A percentile compares a stretch with the other conserved stretches of the same genome.
phyloP scores from a whole-genome alignment of 768 basidiomycete species.

The Lentinula sp. region DNA sequence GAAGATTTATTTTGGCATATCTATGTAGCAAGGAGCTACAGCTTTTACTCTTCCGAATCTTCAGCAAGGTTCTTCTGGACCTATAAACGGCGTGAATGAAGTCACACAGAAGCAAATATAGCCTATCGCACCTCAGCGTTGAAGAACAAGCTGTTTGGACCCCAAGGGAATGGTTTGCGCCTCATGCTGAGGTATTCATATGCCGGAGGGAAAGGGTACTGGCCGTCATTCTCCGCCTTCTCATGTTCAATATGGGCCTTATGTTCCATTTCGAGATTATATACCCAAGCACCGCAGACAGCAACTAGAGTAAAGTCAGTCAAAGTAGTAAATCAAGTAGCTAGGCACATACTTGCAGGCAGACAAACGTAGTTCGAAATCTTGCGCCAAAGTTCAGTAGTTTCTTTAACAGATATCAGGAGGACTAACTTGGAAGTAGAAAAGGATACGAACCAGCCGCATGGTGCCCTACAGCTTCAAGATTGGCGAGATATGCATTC shows the following conservation, averaged over 20 bases:
- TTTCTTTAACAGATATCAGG: conserved; percentile 37
- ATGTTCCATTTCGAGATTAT: conserved; percentile 58
- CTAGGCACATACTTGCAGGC: conserved; percentile 57
- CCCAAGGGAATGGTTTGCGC: conserved; percentile 82
- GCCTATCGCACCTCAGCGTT: conserved; percentile 55
- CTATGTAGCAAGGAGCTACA: not conserved
- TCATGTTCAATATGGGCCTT: conserved; percentile 65
- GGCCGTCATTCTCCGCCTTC: conserved; percentile 66
- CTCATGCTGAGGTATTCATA: conserved; percentile 77
- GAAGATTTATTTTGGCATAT: not conserved
- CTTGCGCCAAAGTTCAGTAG: conserved; percentile 79
- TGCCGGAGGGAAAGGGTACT: conserved; percentile 61
- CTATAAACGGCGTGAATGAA: conserved; percentile 24
- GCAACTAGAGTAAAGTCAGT: conserved; percentile 28
- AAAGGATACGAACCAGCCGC: conserved; percentile 45
- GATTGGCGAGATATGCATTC: conserved; percentile 41
- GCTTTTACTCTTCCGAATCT: not conserved
- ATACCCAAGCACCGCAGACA: conserved; percentile 46
- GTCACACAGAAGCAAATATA: not conserved
- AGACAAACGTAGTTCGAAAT: conserved; percentile 79
- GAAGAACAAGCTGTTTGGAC: conserved; percentile 76
- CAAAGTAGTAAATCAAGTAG: conserved; percentile 7
- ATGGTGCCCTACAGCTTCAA: conserved; percentile 56
- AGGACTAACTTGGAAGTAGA: not conserved
- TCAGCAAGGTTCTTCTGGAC: conserved; percentile 57